Conservation (phyloP, 2,329 filamentous ascomycete genomes). For the Aspergillus phoenicis region DNA sequence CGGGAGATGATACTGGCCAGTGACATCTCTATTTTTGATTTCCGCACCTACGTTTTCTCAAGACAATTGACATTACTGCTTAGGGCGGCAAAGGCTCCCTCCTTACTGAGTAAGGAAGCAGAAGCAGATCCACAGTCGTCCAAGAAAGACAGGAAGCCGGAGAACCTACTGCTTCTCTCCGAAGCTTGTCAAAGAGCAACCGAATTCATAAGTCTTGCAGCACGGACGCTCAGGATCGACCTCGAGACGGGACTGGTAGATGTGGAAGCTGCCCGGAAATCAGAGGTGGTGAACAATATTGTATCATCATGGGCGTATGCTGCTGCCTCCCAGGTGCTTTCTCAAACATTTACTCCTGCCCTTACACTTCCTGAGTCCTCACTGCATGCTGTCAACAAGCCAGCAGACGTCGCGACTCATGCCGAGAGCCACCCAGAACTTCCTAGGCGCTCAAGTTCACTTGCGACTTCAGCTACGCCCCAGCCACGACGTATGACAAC, state of each 20-base stretch:
- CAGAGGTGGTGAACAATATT: constrained; percentile 47
- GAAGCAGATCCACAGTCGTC: constrained; percentile 46
- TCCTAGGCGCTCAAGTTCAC: constrained; percentile 45
- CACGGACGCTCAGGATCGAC: constrained; percentile 78
- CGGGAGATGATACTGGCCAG: constrained; percentile 90
- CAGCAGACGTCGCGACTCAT: constrained; percentile 23
- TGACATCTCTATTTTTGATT: constrained; percentile 95
- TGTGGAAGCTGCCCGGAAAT: constrained; percentile 36
- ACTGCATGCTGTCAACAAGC: constrained; percentile 32
- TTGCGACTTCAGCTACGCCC: constrained; percentile 26
- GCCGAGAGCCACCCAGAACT: constrained; percentile 32
- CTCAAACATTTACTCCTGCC: constrained; percentile 41
- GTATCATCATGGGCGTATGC: constrained; percentile 52
- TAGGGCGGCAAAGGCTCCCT: constrained; percentile 70
- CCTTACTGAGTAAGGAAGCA: constrained; percentile 35
- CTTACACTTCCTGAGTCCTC: constrained; percentile 42
- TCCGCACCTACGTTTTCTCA: constrained; percentile 89
- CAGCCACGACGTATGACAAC: constrained; percentile 28
- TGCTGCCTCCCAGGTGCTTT: constrained; percentile 47
- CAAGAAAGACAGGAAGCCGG: constrained; percentile 60
- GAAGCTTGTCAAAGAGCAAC: constrained; percentile 82
- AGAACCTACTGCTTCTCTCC: constrained; percentile 77
- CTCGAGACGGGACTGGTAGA: constrained; percentile 64
- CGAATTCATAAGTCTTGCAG: constrained; percentile 79
- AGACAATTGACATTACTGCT: constrained; percentile 82